phyloP scores from a whole-genome alignment of 768 basidiomycete genomes.

The Hypholoma fasciculare region DNA sequence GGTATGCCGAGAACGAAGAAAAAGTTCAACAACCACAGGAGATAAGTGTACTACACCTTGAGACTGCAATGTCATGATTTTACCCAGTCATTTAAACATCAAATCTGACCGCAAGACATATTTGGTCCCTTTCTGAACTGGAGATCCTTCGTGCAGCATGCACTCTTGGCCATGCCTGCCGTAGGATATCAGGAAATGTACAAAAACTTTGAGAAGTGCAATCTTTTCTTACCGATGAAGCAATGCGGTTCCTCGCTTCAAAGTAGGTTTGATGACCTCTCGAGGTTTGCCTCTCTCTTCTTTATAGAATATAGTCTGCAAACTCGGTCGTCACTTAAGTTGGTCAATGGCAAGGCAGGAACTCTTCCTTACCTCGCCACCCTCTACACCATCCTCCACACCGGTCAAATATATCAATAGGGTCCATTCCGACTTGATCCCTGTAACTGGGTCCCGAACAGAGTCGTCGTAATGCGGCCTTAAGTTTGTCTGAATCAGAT shows the following conservation, averaged over 20 bases:
- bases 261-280: constrained; percentile 49
- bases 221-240: constrained; percentile 55
- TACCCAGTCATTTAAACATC: constrained; percentile 52
- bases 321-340: neutral
- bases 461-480: constrained; percentile 76
- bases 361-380: constrained; percentile 53
- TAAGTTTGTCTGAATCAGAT: too few relatives aligned
- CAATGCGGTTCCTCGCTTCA: constrained; percentile 63
- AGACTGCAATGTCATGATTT: constrained; percentile 8
- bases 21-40: constrained; percentile 41
- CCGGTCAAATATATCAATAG: constrained; percentile 74
- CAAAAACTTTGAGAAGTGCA: neutral
- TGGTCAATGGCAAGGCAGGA: neutral
- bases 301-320: constrained; percentile 70
- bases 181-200: neutral
- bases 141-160: constrained; percentile 70
- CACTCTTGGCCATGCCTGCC: constrained; percentile 71
- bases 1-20: constrained; percentile 76
- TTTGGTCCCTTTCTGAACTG: constrained; percentile 61
- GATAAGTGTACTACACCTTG: constrained; percentile 3
- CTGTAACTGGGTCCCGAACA: constrained; percentile 56
- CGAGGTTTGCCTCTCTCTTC: constrained; percentile 49
- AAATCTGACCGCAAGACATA: constrained; percentile 74
- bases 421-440: constrained; percentile 76
- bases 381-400: constrained; percentile 68